Base-by-base conservation (phyloP, 495 filamentous ascomycete species). In the Aspergillus diversus region DNA sequence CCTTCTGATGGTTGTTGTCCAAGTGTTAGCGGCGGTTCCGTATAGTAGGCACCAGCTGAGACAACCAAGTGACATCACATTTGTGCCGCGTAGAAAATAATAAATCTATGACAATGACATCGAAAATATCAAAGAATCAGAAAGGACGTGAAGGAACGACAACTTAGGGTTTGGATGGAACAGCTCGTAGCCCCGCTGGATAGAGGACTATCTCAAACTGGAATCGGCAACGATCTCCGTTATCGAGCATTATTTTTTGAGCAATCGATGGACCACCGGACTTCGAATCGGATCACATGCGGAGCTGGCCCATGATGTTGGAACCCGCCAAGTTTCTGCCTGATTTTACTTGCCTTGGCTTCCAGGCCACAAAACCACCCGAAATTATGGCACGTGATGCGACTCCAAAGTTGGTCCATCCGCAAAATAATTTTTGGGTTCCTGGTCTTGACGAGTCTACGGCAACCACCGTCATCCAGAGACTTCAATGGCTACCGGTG, bases 401-500 rank as follows among this genome's bases (percentile, higher is more conserved):
- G 13, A 12, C 55, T 58, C 63, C 61, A 61, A 63, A 66, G 50
- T 61, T 42, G 52, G 55, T 62, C 58, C 21, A 57, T 63, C 63
- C 66, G 63, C 53, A 66, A 72, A 77, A 76, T 67, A 78, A 75
- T 78, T 80, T 78, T 72, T 67, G 71, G 16, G 46, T 47, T 12
- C 59, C 55, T 63, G 61, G 59, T 64, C 32, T 64, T 56, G 42
- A 49, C 55, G 49, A 64, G 27, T 61, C 57, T 51, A 39, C 66
- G 59, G 60, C 65, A 59, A 63, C 66, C 57, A 68, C 53, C 67
- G 33, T 51, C 55, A 60, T 55, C 63, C 61, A 59, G 64, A 35
- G 13, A 69, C 50, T 59, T 63, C 61, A 71, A 81, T 81, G 79
- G 77, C 79, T 70, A 71, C 73, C 63, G 73, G 73, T 55, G 75